Evolutionary conservation across 768 basidiomycete genomes (phyloP).

Genomic region (Fomitopsis pulvina): DNA sequence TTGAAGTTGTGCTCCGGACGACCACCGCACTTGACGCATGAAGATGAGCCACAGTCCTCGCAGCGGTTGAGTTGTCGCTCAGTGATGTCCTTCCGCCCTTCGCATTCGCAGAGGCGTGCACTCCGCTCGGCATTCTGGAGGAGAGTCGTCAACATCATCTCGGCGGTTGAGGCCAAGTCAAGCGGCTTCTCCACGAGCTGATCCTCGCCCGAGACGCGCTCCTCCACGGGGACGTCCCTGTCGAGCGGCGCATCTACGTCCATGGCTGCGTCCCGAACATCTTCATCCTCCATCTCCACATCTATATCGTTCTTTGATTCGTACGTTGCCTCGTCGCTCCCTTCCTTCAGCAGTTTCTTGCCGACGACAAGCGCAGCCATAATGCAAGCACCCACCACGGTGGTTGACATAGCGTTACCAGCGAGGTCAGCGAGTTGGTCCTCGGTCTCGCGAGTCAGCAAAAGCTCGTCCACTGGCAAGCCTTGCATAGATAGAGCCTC

Average conservation of each 20-base stretch:
- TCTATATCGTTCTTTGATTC: slow-evolving; percentile 46
- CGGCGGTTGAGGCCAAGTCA: slow-evolving; percentile 54
- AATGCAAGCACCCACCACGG: slow-evolving; percentile 89
- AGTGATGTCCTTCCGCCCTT: slow-evolving; percentile 79
- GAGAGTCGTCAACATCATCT: slow-evolving; percentile 43
- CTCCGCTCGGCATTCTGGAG: slow-evolving; percentile 62
- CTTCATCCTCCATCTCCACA: slow-evolving; percentile 26
- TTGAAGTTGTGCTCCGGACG: slow-evolving; percentile 81
- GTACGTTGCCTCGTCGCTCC: slow-evolving; percentile 60
- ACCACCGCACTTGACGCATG: slow-evolving; percentile 83
- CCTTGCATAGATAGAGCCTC: slow-evolving; percentile 95
- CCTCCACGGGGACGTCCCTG: slow-evolving; percentile 27
- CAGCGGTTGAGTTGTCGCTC: slow-evolving; percentile 61
- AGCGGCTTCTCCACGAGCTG: slow-evolving; percentile 55
- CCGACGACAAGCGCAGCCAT: slow-evolving; percentile 72
- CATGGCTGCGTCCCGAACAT: slow-evolving; percentile 41
- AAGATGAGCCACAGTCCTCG: slow-evolving; percentile 67
- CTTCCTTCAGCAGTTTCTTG: slow-evolving; percentile 57
- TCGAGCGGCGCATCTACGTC: slow-evolving; percentile 16
- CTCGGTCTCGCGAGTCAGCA: slow-evolving; percentile 88
- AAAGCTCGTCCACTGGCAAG: slow-evolving; percentile 84
- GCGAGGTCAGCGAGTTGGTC: slow-evolving; percentile 93
- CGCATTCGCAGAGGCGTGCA: slow-evolving; percentile 82
- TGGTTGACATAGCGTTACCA: slow-evolving; percentile 97
- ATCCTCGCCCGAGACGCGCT: slow-evolving; percentile 68